Evolutionary conservation across 169 alveolate genomes (phyloP), one percentile per base, ranked within the genome.

Genomic region (Eimeria sp.): DNA sequence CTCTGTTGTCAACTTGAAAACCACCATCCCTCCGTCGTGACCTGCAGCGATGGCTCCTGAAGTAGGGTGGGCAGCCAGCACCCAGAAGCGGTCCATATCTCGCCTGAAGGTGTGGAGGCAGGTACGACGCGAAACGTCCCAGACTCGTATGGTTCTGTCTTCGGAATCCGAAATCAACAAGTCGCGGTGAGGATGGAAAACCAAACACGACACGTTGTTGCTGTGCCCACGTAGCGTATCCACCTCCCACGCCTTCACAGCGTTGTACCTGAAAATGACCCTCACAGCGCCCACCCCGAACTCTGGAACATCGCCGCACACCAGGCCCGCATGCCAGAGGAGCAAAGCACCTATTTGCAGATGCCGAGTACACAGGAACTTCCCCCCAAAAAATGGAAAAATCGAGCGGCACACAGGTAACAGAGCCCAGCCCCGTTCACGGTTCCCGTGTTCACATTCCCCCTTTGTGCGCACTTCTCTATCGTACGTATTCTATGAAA

Each of bases 181-280:
- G 82, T 99, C 99, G 86, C 92, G 92, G 78, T 95, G 97, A 76
- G 99, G 99, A 94, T 98, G 99, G 98, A 99, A 99, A 65, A 98
- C 95, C 51, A 98, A 99, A 80, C 99, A 98, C 18, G 99, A 98
- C 67, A 99, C 99, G 97, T 99, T 99, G 96, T 98, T 99, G 96
- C 97, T 98, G 97, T 99, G 99, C 30, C 99, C 99, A 88, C 98
- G 98, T 76, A 98, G 97, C 13, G 99, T 97, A 95, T 99, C 99
- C 96, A 98, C 98, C 98, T 99, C 99, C 99, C 99, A 98, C 89
- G 99, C 98, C 96, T 97, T 98, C 92, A 75, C 78, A 6, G 92
- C 76, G 76, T 95, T 95, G 92, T 95, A 95, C 92, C 96, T 95
- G 92, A 43, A 49, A 22, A 63, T 45, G 45, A 45, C 2, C 18